Evolutionary conservation across 73 alveolate species (phyloP).

Genomic region (Blepharisma japonicum): DNA sequence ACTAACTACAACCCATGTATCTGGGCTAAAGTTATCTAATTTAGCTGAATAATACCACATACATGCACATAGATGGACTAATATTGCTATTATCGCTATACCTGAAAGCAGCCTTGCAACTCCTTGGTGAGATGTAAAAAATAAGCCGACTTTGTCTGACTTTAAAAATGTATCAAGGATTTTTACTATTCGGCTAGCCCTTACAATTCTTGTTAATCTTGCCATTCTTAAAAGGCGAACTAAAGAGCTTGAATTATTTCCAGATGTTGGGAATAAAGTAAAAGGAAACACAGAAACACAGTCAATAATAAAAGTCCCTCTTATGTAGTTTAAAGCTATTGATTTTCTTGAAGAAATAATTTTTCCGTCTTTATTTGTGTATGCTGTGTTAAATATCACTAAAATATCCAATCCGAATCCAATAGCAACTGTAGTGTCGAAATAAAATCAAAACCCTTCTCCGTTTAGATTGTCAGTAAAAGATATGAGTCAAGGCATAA

Average conservation of each 20-base stretch:
- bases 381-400: conserved; percentile 48
- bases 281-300: conserved; percentile 6
- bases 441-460: conserved; percentile 19
- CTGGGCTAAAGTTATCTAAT: conserved; percentile 60
- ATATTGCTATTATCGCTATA: conserved; percentile 35
- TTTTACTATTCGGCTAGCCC: conserved; percentile 35
- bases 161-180: conserved; percentile 49
- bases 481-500: conserved; percentile 50
- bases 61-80: conserved; percentile 62
- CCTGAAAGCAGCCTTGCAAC: conserved; percentile 35
- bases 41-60: conserved; percentile 63
- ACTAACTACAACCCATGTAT: conserved; percentile 65
- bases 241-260: conserved; percentile 47
- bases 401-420: conserved; percentile 42
- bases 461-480: conserved; percentile 35
- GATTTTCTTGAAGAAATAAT: background rate
- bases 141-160: conserved; percentile 46
- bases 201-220: conserved; percentile 44
- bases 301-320: background rate
- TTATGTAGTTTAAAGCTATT: background rate
- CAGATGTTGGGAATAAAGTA: conserved; percentile 6
- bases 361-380: conserved; percentile 35
- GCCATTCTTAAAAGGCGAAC: conserved; percentile 47
- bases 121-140: conserved; percentile 5
- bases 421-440: conserved; percentile 45